Evolutionary conservation across 805 yeast genomes (phyloP).

Genomic region (Candida fluviatilis): DNA sequence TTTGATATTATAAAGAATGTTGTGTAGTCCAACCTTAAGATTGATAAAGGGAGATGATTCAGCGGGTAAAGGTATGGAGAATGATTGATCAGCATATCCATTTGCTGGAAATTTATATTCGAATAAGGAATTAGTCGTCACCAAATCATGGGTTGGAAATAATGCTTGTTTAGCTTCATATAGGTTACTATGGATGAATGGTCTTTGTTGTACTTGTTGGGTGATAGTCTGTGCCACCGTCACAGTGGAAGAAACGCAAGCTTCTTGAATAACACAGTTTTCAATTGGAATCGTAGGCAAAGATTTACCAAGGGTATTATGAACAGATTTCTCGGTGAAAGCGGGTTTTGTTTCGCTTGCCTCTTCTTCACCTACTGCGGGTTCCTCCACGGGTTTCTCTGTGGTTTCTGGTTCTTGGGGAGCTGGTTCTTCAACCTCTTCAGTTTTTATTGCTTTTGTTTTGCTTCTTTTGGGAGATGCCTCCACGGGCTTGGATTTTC

Average conservation of each 20-base stretch:
- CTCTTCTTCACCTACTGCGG: slow-evolving; percentile 9
- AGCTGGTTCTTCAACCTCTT: slow-evolving; percentile 9
- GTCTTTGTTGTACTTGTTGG: slow-evolving; percentile 13
- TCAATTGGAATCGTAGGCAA: slow-evolving; percentile 21
- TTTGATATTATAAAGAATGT: slow-evolving; percentile 26
- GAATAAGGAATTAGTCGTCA: slow-evolving; percentile 28
- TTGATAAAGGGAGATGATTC: slow-evolving; percentile 32
- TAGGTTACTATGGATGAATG: slow-evolving; percentile 2
- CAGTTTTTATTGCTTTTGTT: slow-evolving; percentile 14
- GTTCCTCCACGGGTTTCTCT: slow-evolving; percentile 7
- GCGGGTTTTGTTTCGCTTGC: slow-evolving; percentile 7
- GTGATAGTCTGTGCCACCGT: slow-evolving; percentile 10
- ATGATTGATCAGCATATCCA: slow-evolving; percentile 37
- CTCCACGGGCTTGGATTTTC: slow-evolving; percentile 12
- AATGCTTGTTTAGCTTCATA: slow-evolving; percentile 20
- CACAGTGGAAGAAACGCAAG: slow-evolving; percentile 30
- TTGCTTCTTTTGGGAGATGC: slow-evolving; percentile 16
- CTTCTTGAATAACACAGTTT: slow-evolving; percentile 34
- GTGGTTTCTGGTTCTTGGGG: slow-evolving; percentile 8
- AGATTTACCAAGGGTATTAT: slow-evolving; percentile 26
- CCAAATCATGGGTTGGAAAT: slow-evolving; percentile 27
- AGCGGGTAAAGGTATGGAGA: slow-evolving; percentile 33
- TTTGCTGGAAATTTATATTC: slow-evolving; percentile 35
- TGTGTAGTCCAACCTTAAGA: slow-evolving; percentile 33
- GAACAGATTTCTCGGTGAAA: slow-evolving; percentile 6